Evolutionary conservation across 495 filamentous ascomycete species (phyloP).

Genomic region (Poronia punctata): DNA sequence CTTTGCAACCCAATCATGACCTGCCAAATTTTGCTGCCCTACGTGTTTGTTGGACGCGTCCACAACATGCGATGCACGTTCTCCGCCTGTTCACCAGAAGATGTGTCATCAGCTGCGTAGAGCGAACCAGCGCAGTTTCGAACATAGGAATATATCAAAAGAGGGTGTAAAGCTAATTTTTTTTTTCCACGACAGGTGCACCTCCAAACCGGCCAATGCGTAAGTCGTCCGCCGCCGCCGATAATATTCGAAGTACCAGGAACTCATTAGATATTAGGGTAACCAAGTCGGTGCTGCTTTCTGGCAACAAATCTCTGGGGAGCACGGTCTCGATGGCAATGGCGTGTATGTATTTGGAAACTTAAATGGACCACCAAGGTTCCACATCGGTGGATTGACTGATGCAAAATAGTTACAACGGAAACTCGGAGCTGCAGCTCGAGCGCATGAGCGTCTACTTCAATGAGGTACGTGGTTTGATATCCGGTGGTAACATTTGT

Average conservation of each 20-base stretch:
- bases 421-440: slow-evolving; percentile 94
- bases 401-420: slow-evolving; percentile 74
- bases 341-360: slow-evolving; percentile 47
- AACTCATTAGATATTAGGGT: slow-evolving; percentile 55
- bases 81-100: too few relatives aligned
- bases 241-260: slow-evolving; percentile 17
- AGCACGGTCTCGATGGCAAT: slow-evolving; percentile 96
- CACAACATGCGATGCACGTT: slow-evolving; percentile 31
- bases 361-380: not conserved
- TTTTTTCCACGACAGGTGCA: slow-evolving; percentile 65
- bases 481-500: not conserved
- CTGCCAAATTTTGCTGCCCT: slow-evolving; percentile 33
- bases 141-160: too few relatives aligned
- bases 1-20: slow-evolving; percentile 72
- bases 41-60: slow-evolving; percentile 60
- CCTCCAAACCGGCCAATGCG: slow-evolving; percentile 99
- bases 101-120: too few relatives aligned
- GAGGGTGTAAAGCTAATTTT: slow-evolving; percentile 32
- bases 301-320: slow-evolving; percentile 97
- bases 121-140: too few relatives aligned
- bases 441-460: slow-evolving; percentile 99
- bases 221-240: slow-evolving; percentile 55
- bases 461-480: slow-evolving; percentile 70
- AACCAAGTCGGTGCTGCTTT: slow-evolving; percentile 99
- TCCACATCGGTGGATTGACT: slow-evolving; percentile 18